phyloP scores from a whole-genome alignment of 345 rosid genomes.

The Salix udensis region DNA sequence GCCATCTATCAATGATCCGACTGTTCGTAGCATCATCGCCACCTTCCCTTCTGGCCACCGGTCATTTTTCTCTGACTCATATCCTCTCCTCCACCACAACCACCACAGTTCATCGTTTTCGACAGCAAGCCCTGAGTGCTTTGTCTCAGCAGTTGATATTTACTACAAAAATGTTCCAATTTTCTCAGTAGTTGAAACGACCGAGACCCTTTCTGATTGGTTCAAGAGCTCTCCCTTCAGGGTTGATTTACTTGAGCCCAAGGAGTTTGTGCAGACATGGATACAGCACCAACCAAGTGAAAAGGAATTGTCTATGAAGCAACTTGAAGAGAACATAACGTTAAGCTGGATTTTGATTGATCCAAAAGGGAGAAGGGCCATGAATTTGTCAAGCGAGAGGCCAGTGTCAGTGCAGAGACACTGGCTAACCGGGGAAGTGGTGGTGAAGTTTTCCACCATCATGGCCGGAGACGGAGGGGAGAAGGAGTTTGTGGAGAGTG shows the following conservation, averaged over 20 bases:
- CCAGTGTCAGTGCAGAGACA: conserved; percentile 59
- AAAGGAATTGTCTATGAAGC: conserved; percentile 39
- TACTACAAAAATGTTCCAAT: conserved; percentile 38
- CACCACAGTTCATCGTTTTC: not conserved
- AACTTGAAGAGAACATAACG: conserved; percentile 47
- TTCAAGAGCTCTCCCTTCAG: conserved; percentile 58
- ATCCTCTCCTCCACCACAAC: conserved; percentile 33
- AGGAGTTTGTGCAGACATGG: conserved; percentile 38
- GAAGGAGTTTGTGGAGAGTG: conserved; percentile 41
- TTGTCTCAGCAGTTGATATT: conserved; percentile 78
- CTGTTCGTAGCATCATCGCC: conserved; percentile 36
- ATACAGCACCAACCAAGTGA: conserved; percentile 10
- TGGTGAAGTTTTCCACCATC: conserved; percentile 44
- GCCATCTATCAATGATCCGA: conserved; percentile 54
- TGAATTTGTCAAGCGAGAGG: conserved; percentile 50
- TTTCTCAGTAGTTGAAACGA: conserved; percentile 45
- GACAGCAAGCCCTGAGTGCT: conserved; percentile 3
- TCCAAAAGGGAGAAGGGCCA: conserved; percentile 49
- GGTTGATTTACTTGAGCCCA: conserved; percentile 53
- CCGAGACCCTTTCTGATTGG: conserved; percentile 47
- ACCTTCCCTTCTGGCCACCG: conserved; percentile 53
- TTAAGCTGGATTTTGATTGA: conserved; percentile 73
- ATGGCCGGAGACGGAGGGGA: conserved; percentile 22
- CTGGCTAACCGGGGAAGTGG: conserved; percentile 68
- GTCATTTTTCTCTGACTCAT: conserved; percentile 63